phyloP scores from a whole-genome alignment of 2,329 filamentous ascomycete genomes.

The Diaporthe eres region DNA sequence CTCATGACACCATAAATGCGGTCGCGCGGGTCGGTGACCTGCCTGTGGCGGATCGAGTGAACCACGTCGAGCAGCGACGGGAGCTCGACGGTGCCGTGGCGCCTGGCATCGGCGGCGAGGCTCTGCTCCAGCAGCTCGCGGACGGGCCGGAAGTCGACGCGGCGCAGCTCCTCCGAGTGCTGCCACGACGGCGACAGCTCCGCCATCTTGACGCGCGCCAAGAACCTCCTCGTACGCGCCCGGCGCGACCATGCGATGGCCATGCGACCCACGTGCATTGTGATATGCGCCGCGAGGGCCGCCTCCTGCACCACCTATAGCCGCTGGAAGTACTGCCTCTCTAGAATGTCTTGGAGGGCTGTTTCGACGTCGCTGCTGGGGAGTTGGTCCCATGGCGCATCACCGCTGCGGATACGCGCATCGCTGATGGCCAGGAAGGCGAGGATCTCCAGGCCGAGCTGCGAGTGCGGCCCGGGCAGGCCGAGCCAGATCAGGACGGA shows the following conservation, averaged over 20 bases:
- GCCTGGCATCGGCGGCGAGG: not conserved
- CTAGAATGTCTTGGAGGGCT: not conserved
- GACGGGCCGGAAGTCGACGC: constrained; percentile 3
- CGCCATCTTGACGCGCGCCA: constrained; percentile 10
- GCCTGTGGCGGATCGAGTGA: constrained; percentile 6
- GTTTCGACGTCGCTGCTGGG: not conserved
- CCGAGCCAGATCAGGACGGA: not conserved
- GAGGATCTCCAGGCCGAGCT: constrained; percentile 2
- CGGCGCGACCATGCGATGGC: not conserved
- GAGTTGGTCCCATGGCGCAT: not conserved
- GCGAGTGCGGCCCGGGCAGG: not conserved
- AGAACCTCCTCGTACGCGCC: not conserved
- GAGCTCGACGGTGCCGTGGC: not conserved
- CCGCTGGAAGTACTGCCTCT: constrained; percentile 36
- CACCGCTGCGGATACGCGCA: not conserved
- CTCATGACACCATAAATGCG: constrained; percentile 22
- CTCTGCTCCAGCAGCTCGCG: constrained; percentile 23
- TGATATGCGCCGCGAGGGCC: constrained; percentile 37
- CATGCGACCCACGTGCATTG: constrained; percentile 14
- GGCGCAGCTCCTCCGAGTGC: not conserved
- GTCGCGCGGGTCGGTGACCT: constrained; percentile 18
- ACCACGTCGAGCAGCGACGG: constrained; percentile 8
- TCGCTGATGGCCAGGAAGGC: not conserved
- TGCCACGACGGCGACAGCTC: constrained; percentile 14
- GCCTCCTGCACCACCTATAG: constrained; percentile 46